Percentiles rank a stretch among this genome's conserved stretches.
These are phyloP conservation scores for Trichosporon ovoides DNA, from an alignment of 1,284 basidiomycete genomes.

Conservation along the genomic window DNA sequence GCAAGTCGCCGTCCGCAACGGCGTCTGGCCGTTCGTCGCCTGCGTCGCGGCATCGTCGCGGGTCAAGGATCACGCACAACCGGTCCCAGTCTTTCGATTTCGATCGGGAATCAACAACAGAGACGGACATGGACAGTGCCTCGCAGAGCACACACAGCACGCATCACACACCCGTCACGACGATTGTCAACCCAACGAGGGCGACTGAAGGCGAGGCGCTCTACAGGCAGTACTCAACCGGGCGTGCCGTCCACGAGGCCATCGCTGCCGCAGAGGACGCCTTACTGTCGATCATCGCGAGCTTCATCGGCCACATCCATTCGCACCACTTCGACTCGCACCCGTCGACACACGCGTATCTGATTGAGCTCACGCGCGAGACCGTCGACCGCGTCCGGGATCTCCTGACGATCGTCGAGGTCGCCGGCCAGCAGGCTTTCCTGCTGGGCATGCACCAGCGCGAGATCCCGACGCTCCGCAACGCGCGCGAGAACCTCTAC, in stretches of 20 bases:
- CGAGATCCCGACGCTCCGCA: constrained; percentile 57
- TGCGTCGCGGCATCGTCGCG: constrained; percentile 10
- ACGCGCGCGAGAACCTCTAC: constrained; percentile 76
- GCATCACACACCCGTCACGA: background rate
- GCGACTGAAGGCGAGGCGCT: constrained; percentile 4
- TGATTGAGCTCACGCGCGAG: constrained; percentile 89
- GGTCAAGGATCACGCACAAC: background rate
- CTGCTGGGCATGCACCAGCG: constrained; percentile 57
- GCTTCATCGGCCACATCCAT: constrained; percentile 94
- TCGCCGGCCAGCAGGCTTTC: constrained; percentile 59
- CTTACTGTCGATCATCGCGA: constrained; percentile 87
- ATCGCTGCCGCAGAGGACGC: constrained; percentile 72
- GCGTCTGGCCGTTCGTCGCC: constrained; percentile 28
- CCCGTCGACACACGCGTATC: constrained; percentile 82
- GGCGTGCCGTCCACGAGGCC: constrained; percentile 41
- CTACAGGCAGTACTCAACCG: constrained; percentile 12
- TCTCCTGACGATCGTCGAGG: constrained; percentile 85
- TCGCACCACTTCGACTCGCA: constrained; percentile 82
- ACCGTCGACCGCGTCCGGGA: constrained; percentile 89
- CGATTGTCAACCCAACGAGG: background rate
- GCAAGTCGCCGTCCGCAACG: background rate
- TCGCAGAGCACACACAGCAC: constrained; percentile 12
- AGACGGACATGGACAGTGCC: constrained; percentile 1
- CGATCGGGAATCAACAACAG: background rate
- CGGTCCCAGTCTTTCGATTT: constrained; percentile 12